phyloP scores from a whole-genome alignment of 2,329 filamentous ascomycete genomes.

The Penicillium vulpinum region DNA sequence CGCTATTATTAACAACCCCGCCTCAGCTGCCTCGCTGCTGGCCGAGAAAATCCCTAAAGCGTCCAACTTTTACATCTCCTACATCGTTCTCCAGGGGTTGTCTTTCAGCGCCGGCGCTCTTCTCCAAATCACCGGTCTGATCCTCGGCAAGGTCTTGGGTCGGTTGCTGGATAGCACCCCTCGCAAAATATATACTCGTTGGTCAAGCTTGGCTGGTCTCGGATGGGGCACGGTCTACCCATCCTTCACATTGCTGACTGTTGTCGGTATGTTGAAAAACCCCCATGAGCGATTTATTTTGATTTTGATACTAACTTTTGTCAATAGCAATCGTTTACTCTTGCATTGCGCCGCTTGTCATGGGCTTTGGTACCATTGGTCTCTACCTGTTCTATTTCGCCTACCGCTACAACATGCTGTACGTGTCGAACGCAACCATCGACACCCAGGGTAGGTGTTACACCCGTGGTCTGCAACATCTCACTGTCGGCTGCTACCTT shows the following conservation, averaged over 20 bases:
- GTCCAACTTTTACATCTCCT: constrained; percentile 93
- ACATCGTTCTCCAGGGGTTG: constrained; percentile 90
- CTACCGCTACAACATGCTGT: constrained; percentile 88
- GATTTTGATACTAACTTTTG: constrained; percentile 9
- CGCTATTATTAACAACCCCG: constrained; percentile 65
- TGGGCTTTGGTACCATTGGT: constrained; percentile 77
- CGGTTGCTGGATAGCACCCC: constrained; percentile 75
- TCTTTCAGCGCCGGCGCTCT: constrained; percentile 73
- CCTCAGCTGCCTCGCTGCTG: constrained; percentile 62
- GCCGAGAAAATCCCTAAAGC: constrained; percentile 74
- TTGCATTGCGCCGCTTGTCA: constrained; percentile 79
- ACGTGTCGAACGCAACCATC: constrained; percentile 76
- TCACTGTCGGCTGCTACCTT: constrained; percentile 81
- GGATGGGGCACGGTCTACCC: constrained; percentile 84
- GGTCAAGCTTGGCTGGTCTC: constrained; percentile 70
- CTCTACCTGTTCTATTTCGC: constrained; percentile 81
- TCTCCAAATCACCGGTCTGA: constrained; percentile 70
- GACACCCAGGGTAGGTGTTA: constrained; percentile 89
- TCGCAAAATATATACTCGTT: constrained; percentile 74
- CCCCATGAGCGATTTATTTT: not conserved
- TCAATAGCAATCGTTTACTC: constrained; percentile 75
- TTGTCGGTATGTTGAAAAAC: constrained; percentile 67
- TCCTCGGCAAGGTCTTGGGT: constrained; percentile 73
- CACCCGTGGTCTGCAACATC: constrained; percentile 81
- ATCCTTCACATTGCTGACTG: constrained; percentile 75